Evolutionary conservation across 345 rosid genomes (phyloP).

Genomic region (Eucalyptus rudis): DNA sequence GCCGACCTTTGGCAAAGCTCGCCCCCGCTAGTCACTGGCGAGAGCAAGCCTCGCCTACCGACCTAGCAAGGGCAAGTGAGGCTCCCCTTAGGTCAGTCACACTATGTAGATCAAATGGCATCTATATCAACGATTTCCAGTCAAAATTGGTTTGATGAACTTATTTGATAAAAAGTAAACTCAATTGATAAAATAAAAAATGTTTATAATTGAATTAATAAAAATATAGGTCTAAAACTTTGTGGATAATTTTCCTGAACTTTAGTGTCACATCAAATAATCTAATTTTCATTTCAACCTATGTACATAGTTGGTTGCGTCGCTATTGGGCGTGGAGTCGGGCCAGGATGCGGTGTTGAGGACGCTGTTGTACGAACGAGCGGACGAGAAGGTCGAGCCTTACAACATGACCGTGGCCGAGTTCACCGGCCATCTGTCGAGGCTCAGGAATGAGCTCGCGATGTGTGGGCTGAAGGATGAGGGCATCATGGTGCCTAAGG

Average conservation of each 20-base stretch:
- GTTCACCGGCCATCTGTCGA: conserved; percentile 13
- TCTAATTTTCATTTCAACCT: background rate
- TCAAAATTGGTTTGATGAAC: too few species aligned
- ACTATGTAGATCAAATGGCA: fast-evolving
- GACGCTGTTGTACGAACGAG: conserved; percentile 32
- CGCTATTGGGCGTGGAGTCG: conserved; percentile 48
- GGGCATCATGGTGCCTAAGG: conserved; percentile 24
- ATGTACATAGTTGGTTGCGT: conserved; percentile 27
- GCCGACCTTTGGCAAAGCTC: background rate
- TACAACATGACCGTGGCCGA: conserved; percentile 24
- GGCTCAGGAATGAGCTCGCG: conserved; percentile 18
- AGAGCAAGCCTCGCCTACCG: fast-evolving
- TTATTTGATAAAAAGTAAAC: too few species aligned
- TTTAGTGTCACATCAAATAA: background rate
- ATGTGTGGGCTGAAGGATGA: conserved; percentile 40
- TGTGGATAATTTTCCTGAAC: background rate
- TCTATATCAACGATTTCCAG: fast-evolving
- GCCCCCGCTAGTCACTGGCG: fast-evolving
- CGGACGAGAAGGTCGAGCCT: conserved; percentile 6
- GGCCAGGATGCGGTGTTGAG: conserved; percentile 66
- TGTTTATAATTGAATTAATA: fast-evolving
- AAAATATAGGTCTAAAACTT: too few species aligned
- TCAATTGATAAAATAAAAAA: background rate
- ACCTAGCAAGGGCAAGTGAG: background rate
- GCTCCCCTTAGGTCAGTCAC: background rate